A percentile compares a stretch with the other conserved stretches of the same genome.
Evolutionary conservation across 768 basidiomycete genomes (phyloP).

Genomic region (Trametes gibbosa): DNA sequence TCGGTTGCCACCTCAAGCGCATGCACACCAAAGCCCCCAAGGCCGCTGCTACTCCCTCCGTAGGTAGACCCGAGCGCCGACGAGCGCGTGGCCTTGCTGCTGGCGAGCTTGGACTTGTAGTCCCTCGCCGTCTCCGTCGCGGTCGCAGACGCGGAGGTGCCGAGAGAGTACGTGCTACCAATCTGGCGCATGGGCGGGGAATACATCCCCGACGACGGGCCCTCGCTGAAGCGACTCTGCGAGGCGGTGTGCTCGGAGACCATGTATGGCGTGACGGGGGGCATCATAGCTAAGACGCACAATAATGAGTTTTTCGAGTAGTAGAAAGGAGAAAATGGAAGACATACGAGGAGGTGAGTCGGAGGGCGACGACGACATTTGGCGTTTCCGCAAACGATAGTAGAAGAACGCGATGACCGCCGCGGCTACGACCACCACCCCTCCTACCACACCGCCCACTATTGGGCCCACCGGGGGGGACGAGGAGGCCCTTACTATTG

Average conservation of each 20-base stretch:
- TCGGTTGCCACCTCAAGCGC: no score
- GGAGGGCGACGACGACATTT: not conserved
- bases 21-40: no score
- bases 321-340: not conserved
- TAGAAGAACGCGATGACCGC: conserved; percentile 5
- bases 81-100: no score
- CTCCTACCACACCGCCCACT: conserved; percentile 21
- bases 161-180: not conserved
- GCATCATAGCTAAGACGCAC: not conserved
- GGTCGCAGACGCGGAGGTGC: no score
- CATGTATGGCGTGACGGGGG: conserved; percentile 2
- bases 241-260: not conserved
- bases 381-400: not conserved
- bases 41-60: no score
- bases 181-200: not conserved
- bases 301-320: not conserved
- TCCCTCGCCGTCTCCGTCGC: no score
- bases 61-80: no score
- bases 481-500: not conserved
- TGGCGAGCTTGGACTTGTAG: no score
- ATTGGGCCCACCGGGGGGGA: conserved; percentile 16
- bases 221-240: not conserved
- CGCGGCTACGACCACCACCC: conserved; percentile 1
- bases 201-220: not conserved
- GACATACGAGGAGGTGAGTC: not conserved